Evolutionary conservation across 1,284 basidiomycete genomes (phyloP).

Genomic region (Pseudozyma flocculosa): DNA sequence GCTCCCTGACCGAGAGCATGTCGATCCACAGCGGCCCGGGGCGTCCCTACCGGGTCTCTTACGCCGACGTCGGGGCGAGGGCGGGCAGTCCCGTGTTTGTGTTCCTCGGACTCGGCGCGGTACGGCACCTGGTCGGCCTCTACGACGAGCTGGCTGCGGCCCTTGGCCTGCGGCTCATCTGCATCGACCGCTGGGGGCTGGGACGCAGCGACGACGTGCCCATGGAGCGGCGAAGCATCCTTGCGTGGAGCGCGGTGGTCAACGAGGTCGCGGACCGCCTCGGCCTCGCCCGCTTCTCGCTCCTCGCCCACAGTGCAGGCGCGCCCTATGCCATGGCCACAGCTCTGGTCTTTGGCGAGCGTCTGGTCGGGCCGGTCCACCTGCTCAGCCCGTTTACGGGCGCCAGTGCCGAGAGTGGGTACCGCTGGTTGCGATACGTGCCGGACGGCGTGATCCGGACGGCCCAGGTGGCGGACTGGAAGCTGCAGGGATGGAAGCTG

Average conservation of each 20-base stretch:
- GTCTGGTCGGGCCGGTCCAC: slow-evolving; percentile 80
- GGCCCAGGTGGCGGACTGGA: slow-evolving; percentile 95
- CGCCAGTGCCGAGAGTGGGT: slow-evolving; percentile 76
- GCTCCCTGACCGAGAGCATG: slow-evolving; percentile 72
- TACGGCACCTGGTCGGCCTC: slow-evolving; percentile 87
- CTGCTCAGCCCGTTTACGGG: slow-evolving; percentile 96
- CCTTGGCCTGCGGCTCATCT: slow-evolving; percentile 81
- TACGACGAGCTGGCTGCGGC: slow-evolving; percentile 94
- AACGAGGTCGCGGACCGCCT: slow-evolving; percentile 83
- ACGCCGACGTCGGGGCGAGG: slow-evolving; percentile 83
- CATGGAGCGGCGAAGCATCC: slow-evolving; percentile 70
- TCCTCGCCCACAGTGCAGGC: slow-evolving; percentile 96
- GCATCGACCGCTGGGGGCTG: slow-evolving; percentile 94
- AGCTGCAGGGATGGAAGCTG: slow-evolving; percentile 90
- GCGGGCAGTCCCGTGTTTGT: slow-evolving; percentile 82
- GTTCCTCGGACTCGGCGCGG: slow-evolving; percentile 89
- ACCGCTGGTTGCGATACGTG: slow-evolving; percentile 95
- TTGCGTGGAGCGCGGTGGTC: slow-evolving; percentile 87
- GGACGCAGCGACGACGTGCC: slow-evolving; percentile 76
- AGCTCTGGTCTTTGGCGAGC: slow-evolving; percentile 71
- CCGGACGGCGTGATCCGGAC: slow-evolving; percentile 90
- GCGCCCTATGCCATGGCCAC: slow-evolving; percentile 90
- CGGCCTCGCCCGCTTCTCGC: slow-evolving; percentile 74
- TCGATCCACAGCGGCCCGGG: slow-evolving; percentile 76
- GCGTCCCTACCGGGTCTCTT: slow-evolving; percentile 76